A percentile compares a stretch with the other conserved stretches of the same genome.
Evolutionary conservation across 345 rosid species (phyloP).

Genomic region (Crucihimalaya himalaica): DNA sequence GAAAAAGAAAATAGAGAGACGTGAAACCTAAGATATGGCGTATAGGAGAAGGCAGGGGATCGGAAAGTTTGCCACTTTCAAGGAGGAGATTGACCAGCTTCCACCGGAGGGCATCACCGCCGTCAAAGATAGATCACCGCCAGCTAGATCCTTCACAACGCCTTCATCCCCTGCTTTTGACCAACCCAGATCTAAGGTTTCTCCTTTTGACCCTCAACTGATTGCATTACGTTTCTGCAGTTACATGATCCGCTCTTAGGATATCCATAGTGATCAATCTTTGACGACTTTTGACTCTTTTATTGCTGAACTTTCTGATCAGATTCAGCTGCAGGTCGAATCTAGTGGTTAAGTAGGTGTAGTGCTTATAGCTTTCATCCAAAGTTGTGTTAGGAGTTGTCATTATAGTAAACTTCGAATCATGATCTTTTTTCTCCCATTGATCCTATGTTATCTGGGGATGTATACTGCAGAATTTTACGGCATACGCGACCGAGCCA

Average conservation of each 20-base stretch:
- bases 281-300: slow-evolving; percentile 9
- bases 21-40: slow-evolving; percentile 55
- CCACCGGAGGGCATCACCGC: slow-evolving; percentile 23
- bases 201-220: neutral
- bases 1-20: neutral
- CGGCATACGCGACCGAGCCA: slow-evolving; percentile 61
- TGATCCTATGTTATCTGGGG: slow-evolving; percentile 9
- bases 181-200: slow-evolving; percentile 60
- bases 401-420: neutral
- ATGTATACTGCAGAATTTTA: slow-evolving; percentile 50
- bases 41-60: slow-evolving; percentile 85
- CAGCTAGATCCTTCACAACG: slow-evolving; percentile 27
- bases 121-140: slow-evolving; percentile 21
- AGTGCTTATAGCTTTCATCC: neutral
- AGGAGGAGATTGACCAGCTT: slow-evolving; percentile 55
- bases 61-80: slow-evolving; percentile 64
- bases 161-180: slow-evolving; percentile 45
- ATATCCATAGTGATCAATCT: neutral
- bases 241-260: neutral
- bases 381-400: neutral
- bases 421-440: neutral
- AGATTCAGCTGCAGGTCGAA: slow-evolving; percentile 7
- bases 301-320: slow-evolving; percentile 7
- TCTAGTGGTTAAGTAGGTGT: neutral
- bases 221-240: neutral